Conservation (phyloP, 2,329 filamentous ascomycete species). For the Beauveria medogensis region DNA sequence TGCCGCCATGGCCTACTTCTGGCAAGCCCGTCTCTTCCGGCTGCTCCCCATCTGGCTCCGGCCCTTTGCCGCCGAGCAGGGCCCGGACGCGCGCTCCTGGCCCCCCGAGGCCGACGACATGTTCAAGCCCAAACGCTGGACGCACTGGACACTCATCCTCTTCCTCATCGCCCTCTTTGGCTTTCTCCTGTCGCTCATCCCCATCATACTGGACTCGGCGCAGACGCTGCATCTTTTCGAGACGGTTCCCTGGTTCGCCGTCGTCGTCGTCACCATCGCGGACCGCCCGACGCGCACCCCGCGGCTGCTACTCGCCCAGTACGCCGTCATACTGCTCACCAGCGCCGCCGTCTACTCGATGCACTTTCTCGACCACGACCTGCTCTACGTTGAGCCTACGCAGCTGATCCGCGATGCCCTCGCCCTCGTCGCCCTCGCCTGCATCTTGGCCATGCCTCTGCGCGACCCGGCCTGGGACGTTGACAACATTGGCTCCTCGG, state of each 20-base stretch:
- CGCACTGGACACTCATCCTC: slow-evolving; percentile 30
- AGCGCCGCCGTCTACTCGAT: slow-evolving; percentile 23
- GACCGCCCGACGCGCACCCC: slow-evolving; percentile 35
- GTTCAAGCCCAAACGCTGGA: slow-evolving; percentile 26
- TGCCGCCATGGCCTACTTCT: slow-evolving; percentile 22
- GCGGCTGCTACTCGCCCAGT: slow-evolving; percentile 31
- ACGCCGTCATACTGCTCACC: slow-evolving; percentile 26
- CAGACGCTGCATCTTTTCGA: slow-evolving; percentile 24
- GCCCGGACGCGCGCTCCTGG: slow-evolving; percentile 2
- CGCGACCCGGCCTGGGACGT: slow-evolving; percentile 27
- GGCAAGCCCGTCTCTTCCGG: slow-evolving; percentile 18
- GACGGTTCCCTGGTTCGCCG: slow-evolving; percentile 31
- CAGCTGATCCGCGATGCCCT: slow-evolving; percentile 19
- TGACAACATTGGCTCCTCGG: slow-evolving; percentile 23
- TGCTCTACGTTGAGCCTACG: slow-evolving; percentile 17
- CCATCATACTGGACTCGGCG: slow-evolving; percentile 21
- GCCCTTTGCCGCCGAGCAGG: slow-evolving; percentile 35
- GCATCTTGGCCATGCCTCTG: slow-evolving; percentile 30
- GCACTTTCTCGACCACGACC: slow-evolving; percentile 21
- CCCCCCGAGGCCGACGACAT: neutral
- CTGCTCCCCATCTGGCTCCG: slow-evolving; percentile 32
- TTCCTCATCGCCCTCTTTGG: slow-evolving; percentile 10
- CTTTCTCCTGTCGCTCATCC: slow-evolving; percentile 24
- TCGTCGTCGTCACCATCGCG: slow-evolving; percentile 27
- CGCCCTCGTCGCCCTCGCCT: slow-evolving; percentile 18